Evolutionary conservation across 352 stramenopile genomes (phyloP).

Genomic region (Elongisporangium undulatum): DNA sequence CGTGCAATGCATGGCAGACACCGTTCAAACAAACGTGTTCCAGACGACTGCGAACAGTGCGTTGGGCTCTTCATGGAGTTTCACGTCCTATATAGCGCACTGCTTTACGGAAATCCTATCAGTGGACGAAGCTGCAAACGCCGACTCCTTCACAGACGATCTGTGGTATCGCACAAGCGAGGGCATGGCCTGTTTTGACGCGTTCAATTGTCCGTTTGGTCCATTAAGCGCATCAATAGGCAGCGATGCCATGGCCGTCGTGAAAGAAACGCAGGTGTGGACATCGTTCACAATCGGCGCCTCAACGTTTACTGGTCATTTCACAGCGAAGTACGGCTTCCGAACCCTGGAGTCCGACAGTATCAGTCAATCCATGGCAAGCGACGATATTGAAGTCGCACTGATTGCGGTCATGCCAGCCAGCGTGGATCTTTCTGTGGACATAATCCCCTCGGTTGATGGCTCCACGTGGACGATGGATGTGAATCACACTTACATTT

Average conservation of each 20-base stretch:
- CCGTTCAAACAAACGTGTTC: conserved; percentile 1
- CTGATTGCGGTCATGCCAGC: conserved; percentile 11
- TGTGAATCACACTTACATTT: conserved; percentile 3
- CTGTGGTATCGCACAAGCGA: conserved; percentile 15
- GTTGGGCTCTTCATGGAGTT: neutral
- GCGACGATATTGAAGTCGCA: conserved; percentile 5
- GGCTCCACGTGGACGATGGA: neutral
- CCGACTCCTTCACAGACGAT: conserved; percentile 7
- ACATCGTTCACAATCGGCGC: conserved; percentile 5
- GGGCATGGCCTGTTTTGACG: conserved; percentile 16
- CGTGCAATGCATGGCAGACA: neutral
- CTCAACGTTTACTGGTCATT: conserved; percentile 8
- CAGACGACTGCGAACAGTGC: neutral
- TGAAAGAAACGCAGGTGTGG: conserved; percentile 1
- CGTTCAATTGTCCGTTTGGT: conserved; percentile 15
- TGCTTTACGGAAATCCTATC: neutral
- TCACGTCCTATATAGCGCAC: neutral
- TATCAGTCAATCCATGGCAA: conserved; percentile 5
- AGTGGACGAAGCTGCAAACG: neutral
- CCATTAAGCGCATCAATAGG: conserved; percentile 7
- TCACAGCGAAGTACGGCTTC: conserved; percentile 14
- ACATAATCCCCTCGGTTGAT: neutral
- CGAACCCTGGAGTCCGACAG: conserved; percentile 3
- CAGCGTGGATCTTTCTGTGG: conserved; percentile 1
- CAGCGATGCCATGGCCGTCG: conserved; percentile 11